A percentile compares a stretch with the other conserved stretches of the same genome.
Conservation (phyloP, 1,139 yeast genomes). For the Yarrowia galli region DNA sequence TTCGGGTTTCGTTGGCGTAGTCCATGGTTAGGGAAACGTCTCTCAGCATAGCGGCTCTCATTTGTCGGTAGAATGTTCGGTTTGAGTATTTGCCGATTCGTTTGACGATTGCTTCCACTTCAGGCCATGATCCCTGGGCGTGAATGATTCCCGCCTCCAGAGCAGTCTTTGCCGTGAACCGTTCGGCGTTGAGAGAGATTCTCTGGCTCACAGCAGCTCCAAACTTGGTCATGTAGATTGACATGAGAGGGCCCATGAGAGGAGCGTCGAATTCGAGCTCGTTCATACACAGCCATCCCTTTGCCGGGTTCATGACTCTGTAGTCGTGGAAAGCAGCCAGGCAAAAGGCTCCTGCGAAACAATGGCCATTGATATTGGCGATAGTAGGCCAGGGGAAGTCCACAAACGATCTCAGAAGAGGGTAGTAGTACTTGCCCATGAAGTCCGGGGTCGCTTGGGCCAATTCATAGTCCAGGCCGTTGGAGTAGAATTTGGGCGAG, state of each 20-base stretch:
- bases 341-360: slow-evolving; percentile 55
- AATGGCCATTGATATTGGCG: slow-evolving; percentile 53
- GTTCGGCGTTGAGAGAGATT: slow-evolving; percentile 49
- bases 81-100: slow-evolving; percentile 44
- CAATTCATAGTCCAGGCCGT: slow-evolving; percentile 53
- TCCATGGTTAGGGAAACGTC: slow-evolving; percentile 42
- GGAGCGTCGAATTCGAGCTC: slow-evolving; percentile 54
- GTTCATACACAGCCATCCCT: slow-evolving; percentile 53
- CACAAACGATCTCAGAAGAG: slow-evolving; percentile 49
- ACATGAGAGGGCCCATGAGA: slow-evolving; percentile 50
- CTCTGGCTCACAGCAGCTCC: slow-evolving; percentile 48
- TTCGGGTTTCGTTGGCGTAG: slow-evolving; percentile 29
- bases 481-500: slow-evolving; percentile 51
- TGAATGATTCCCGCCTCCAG: slow-evolving; percentile 48
- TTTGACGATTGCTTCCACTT: slow-evolving; percentile 48
- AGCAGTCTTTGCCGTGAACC: slow-evolving; percentile 51
- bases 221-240: slow-evolving; percentile 48
- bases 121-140: slow-evolving; percentile 49
- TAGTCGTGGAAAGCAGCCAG: slow-evolving; percentile 53
- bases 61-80: slow-evolving; percentile 48
- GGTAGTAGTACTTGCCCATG: slow-evolving; percentile 49
- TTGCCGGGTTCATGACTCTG: slow-evolving; percentile 52
- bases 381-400: slow-evolving; percentile 54
- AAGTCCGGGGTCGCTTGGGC: slow-evolving; percentile 50
- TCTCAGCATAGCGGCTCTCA: slow-evolving; percentile 48